These are phyloP conservation scores for Elongisporangium prolatum DNA, from an alignment of 352 stramenopile genomes.

Conservation along the genomic window DNA sequence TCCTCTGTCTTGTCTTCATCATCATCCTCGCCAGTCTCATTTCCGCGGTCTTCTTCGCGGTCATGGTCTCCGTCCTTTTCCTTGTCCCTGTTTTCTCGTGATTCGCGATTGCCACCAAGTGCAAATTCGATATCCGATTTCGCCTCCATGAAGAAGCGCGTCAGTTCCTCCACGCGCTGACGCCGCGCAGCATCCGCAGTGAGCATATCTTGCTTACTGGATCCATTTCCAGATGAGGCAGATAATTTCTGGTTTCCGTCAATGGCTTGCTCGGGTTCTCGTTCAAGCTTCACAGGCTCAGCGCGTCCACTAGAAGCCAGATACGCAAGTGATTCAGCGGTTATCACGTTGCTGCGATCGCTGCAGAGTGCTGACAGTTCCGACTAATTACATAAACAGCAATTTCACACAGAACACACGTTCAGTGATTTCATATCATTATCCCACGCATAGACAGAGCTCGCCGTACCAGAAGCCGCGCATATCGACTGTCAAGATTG, in stretches of 20 bases:
- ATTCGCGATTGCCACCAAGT: constrained; percentile 59
- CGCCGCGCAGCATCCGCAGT: constrained; percentile 69
- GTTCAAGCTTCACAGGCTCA: constrained; percentile 73
- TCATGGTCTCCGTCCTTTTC: constrained; percentile 65
- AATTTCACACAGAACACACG: not conserved
- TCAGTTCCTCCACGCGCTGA: constrained; percentile 84
- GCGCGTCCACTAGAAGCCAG: constrained; percentile 50
- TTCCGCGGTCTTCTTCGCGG: constrained; percentile 57
- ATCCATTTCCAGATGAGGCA: constrained; percentile 9
- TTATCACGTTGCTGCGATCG: constrained; percentile 73
- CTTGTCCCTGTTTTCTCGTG: constrained; percentile 64
- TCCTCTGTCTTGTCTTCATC: constrained; percentile 43
- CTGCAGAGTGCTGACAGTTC: constrained; percentile 69
- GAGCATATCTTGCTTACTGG: constrained; percentile 64
- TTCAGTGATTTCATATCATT: not conserved
- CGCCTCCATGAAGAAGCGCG: constrained; percentile 87
- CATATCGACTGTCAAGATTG: constrained; percentile 62
- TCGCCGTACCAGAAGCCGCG: constrained; percentile 58
- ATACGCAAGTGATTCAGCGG: constrained; percentile 66
- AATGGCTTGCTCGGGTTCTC: constrained; percentile 38
- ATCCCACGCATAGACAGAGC: not conserved
- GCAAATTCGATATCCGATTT: constrained; percentile 89
- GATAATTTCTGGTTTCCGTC: constrained; percentile 6
- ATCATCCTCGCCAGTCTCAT: constrained; percentile 51
- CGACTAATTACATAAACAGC: constrained; percentile 14